These are phyloP conservation scores for Goniomonas avonlea DNA, from an alignment of 78 protist genomes.

Conservation along the genomic window DNA sequence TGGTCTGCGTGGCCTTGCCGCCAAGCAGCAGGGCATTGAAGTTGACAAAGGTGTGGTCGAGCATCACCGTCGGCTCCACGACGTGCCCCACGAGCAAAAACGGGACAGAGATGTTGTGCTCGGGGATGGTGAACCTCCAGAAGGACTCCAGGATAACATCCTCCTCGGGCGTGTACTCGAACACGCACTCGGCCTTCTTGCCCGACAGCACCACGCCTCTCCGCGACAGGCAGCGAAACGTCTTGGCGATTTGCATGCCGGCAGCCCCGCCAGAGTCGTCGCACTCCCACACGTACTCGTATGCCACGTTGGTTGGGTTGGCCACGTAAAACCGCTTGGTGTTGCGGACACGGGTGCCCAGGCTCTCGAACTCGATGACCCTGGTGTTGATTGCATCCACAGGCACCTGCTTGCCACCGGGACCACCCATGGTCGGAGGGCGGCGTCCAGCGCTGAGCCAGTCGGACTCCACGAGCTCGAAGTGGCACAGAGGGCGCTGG, in stretches of 20 bases:
- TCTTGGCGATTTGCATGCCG: background rate
- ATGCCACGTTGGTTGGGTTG: constrained; percentile 62
- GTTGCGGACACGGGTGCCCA: constrained; percentile 53
- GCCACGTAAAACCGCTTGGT: constrained; percentile 51
- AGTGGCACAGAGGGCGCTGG: constrained; percentile 55
- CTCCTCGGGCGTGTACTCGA: constrained; percentile 57
- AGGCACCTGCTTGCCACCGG: constrained; percentile 29
- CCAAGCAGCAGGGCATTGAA: constrained; percentile 53
- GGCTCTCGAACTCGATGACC: constrained; percentile 54
- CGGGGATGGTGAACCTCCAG: constrained; percentile 62
- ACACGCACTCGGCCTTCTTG: constrained; percentile 53
- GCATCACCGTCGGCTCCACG: constrained; percentile 55
- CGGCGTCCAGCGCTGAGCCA: constrained; percentile 46
- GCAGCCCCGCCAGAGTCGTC: background rate
- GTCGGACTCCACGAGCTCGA: constrained; percentile 52
- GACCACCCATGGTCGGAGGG: constrained; percentile 40
- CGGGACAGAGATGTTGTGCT: constrained; percentile 30
- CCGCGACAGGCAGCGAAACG: constrained; percentile 34
- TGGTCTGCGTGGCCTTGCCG: constrained; percentile 3
- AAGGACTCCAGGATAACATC: constrained; percentile 41
- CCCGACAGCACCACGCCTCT: constrained; percentile 52
- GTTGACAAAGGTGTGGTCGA: constrained; percentile 35
- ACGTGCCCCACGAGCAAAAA: constrained; percentile 64
- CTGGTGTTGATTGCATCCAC: constrained; percentile 41
- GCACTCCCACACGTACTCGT: constrained; percentile 58